Conservation (phyloP, 2,329 filamentous ascomycete species). For the Penicillium sp. region DNA sequence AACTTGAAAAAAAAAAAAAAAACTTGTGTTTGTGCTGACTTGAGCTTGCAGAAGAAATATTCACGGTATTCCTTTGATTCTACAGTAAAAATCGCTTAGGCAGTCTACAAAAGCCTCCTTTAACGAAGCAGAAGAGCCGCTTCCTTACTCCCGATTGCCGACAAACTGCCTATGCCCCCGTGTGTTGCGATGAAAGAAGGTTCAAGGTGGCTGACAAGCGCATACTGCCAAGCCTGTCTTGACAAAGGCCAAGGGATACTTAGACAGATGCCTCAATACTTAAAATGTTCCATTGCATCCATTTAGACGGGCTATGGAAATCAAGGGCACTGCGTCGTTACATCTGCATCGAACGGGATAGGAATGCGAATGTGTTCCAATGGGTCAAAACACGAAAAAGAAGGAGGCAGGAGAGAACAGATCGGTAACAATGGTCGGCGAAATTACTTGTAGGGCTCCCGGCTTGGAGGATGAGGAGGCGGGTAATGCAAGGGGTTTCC, state of each 20-base stretch:
- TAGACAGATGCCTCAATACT: background rate
- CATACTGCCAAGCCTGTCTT: background rate
- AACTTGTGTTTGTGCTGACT: too few species aligned
- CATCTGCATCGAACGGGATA: background rate
- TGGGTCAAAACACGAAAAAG: background rate
- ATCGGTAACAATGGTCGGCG: background rate
- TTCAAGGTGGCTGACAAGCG: background rate
- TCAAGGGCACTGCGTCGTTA: background rate
- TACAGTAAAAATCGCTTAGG: background rate
- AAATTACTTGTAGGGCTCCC: background rate
- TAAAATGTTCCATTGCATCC: background rate
- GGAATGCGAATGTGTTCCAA: background rate
- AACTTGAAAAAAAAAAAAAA: background rate
- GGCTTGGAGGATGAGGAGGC: background rate
- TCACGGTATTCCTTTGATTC: background rate
- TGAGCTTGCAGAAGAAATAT: background rate
- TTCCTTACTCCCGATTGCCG: background rate
- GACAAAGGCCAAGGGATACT: background rate
- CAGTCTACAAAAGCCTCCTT: background rate
- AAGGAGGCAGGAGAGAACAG: background rate
- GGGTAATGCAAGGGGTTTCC: slow-evolving; percentile 18
- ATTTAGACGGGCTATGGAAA: background rate
- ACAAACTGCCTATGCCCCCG: background rate
- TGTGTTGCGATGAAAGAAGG: background rate
- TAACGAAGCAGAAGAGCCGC: background rate